These are phyloP conservation scores for Aureobasidium sp. DNA, from an alignment of 2,329 filamentous ascomycete species.

Conservation along the genomic window DNA sequence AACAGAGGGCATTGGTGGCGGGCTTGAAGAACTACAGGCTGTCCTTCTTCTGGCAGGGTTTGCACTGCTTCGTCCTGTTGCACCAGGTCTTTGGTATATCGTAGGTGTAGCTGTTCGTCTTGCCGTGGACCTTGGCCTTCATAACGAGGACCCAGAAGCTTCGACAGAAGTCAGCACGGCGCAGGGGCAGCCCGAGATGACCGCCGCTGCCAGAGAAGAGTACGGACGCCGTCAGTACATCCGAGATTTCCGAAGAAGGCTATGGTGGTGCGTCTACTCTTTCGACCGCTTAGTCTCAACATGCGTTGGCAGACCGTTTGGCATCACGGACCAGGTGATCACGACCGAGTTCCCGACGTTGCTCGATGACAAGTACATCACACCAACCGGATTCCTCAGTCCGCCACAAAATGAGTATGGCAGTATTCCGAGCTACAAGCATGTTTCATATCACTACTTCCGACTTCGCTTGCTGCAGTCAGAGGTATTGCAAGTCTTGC, in stretches of 20 bases:
- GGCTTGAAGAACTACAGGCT: slow-evolving; percentile 87
- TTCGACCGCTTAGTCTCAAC: slow-evolving; percentile 91
- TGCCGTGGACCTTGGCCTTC: slow-evolving; percentile 83
- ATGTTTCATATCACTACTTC: slow-evolving; percentile 88
- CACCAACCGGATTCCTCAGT: slow-evolving; percentile 63
- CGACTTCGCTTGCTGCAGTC: slow-evolving; percentile 82
- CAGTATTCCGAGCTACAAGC: slow-evolving; percentile 68
- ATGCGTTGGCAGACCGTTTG: slow-evolving; percentile 87
- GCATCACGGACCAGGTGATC: slow-evolving; percentile 91
- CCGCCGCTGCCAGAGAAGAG: slow-evolving; percentile 47
- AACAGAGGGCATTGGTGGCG: slow-evolving; percentile 68
- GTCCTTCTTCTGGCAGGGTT: slow-evolving; percentile 86
- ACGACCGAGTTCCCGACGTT: slow-evolving; percentile 91
- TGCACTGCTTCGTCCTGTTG: slow-evolving; percentile 81
- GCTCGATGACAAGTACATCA: slow-evolving; percentile 83
- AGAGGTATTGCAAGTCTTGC: slow-evolving; percentile 87
- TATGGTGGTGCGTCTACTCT: slow-evolving; percentile 98
- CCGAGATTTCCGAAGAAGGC: slow-evolving; percentile 72
- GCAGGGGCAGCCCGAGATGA: slow-evolving; percentile 20
- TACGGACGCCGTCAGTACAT: slow-evolving; percentile 71
- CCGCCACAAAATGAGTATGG: slow-evolving; percentile 43
- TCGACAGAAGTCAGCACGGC: slow-evolving; percentile 47
- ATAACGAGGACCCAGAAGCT: slow-evolving; percentile 69
- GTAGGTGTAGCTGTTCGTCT: slow-evolving; percentile 86
- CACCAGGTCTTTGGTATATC: slow-evolving; percentile 94